Evolutionary conservation across 2,329 filamentous ascomycete species (phyloP).

Genomic region (Hymenoscyphus infarciens): DNA sequence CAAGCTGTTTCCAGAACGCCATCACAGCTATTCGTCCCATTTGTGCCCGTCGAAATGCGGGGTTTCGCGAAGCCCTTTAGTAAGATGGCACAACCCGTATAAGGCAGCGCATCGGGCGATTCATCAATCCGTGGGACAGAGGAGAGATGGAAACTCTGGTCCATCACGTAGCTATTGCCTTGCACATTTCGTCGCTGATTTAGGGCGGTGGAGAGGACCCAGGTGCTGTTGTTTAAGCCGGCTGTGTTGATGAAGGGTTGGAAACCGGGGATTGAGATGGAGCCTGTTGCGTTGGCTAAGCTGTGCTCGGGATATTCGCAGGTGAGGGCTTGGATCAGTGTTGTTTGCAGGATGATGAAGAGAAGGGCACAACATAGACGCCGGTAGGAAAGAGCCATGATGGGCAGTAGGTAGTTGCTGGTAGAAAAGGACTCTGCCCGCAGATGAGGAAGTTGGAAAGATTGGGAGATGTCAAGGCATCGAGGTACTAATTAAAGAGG

Average conservation of each 20-base stretch:
- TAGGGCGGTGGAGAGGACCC: constrained; percentile 7
- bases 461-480: not conserved
- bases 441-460: not conserved
- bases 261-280: constrained; percentile 7
- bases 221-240: not conserved
- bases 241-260: constrained; percentile 7
- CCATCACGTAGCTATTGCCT: constrained; percentile 4
- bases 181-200: not conserved
- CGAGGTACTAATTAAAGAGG: not conserved
- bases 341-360: not conserved
- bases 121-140: not conserved
- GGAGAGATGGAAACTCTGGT: constrained; percentile 9
- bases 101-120: not conserved
- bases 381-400: not conserved
- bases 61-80: constrained; percentile 2
- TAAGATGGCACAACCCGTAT: constrained; percentile 8
- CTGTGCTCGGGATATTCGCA: constrained; percentile 9
- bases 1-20: constrained; percentile 1
- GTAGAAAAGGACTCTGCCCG: not conserved
- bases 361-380: not conserved
- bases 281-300: not conserved
- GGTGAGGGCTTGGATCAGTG: not conserved
- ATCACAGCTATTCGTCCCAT: constrained; percentile 3
- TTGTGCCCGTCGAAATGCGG: constrained; percentile 4
- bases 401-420: not conserved